Percentiles rank a stretch among this genome's conserved stretches.
Evolutionary conservation across 441 rosid species (phyloP).

Genomic region (Adansonia madagascariensis): DNA sequence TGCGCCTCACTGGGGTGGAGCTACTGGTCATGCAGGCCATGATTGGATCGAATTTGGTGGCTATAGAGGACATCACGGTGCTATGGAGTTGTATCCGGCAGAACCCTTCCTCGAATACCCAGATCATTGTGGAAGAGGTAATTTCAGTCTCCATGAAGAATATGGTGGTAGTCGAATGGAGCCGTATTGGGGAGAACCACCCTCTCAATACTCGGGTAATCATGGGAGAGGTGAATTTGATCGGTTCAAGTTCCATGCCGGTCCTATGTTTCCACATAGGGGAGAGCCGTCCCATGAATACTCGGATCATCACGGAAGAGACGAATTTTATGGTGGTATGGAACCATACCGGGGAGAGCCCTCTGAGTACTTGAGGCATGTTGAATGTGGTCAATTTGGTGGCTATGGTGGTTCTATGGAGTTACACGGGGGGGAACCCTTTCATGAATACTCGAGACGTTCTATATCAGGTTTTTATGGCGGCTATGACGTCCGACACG

Average conservation of each 20-base stretch:
- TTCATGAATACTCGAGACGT: conserved; percentile 72
- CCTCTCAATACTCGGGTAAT: conserved; percentile 71
- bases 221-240: conserved; percentile 57
- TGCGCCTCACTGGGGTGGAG: conserved; percentile 58
- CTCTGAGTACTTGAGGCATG: background rate
- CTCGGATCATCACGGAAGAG: conserved; percentile 31
- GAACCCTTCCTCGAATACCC: conserved; percentile 76
- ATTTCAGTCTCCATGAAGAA: conserved; percentile 61
- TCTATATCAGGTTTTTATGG: conserved; percentile 69
- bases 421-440: conserved; percentile 69
- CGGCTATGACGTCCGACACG: conserved; percentile 73
- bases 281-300: conserved; percentile 75
- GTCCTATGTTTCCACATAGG: conserved; percentile 58
- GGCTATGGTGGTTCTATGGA: conserved; percentile 57
- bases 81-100: conserved; percentile 65
- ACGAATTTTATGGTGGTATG: background rate
- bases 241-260: conserved; percentile 62
- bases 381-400: conserved; percentile 34
- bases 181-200: conserved; percentile 69
- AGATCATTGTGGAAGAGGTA: conserved; percentile 65
- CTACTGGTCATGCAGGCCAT: conserved; percentile 66
- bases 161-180: conserved; percentile 65
- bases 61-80: conserved; percentile 59
- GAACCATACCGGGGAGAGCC: background rate
- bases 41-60: conserved; percentile 57